These are phyloP conservation scores for Cylindrotheca closterium DNA, from an alignment of 108 stramenopile species.

Conservation along the genomic window DNA sequence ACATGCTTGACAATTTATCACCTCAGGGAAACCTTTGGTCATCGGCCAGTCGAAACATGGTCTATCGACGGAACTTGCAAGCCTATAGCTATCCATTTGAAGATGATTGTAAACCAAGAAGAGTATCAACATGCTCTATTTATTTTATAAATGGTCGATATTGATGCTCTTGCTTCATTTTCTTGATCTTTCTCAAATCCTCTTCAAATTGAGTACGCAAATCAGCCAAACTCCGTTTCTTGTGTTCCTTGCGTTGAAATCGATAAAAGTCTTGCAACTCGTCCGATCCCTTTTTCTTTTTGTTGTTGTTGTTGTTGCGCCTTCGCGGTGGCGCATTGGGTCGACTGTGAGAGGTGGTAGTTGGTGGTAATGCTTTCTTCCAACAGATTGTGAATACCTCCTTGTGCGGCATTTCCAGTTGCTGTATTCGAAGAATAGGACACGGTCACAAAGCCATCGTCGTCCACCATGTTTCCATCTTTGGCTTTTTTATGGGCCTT, in stretches of 20 bases:
- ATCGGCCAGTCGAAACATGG: no score
- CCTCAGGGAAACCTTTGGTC: no score
- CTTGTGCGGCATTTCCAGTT: constrained; percentile 45
- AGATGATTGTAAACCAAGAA: no score
- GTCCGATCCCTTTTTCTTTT: constrained; percentile 41
- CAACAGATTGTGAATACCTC: constrained; percentile 11
- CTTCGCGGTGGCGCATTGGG: no score
- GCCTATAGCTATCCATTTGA: no score
- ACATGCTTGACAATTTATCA: no score
- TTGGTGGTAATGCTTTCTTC: no score
- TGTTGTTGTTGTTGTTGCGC: no score
- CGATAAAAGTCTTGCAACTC: constrained; percentile 81
- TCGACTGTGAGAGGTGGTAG: no score
- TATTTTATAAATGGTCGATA: constrained; percentile 84
- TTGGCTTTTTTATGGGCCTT: constrained; percentile 32
- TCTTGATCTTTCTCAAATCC: constrained; percentile 75
- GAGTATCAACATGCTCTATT: no score
- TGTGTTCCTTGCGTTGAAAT: constrained; percentile 72
- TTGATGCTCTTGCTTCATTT: constrained; percentile 76
- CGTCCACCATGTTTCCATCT: constrained; percentile 68
- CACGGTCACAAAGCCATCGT: constrained; percentile 86
- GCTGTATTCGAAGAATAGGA: constrained; percentile 35
- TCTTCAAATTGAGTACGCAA: constrained; percentile 71
- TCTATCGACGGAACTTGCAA: no score
- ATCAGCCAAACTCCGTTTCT: constrained; percentile 70